Evolutionary conservation across 768 basidiomycete genomes (phyloP).

Genomic region (Mycena polygramma): DNA sequence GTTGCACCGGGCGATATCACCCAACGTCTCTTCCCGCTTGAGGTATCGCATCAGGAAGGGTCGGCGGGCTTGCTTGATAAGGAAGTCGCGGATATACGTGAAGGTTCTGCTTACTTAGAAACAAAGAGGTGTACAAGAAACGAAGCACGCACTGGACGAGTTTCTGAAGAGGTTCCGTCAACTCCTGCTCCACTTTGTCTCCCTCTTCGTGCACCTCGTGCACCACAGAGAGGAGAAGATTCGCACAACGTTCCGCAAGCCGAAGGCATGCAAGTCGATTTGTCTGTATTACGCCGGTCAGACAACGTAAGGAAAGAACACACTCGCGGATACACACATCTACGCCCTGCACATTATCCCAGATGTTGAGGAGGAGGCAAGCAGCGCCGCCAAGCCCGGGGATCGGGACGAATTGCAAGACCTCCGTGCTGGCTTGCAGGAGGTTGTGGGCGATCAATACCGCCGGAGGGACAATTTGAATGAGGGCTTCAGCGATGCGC

Average conservation of each 20-base stretch:
- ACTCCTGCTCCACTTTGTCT: slow-evolving; percentile 54
- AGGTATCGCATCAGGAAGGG: slow-evolving; percentile 80
- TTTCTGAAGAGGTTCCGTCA: slow-evolving; percentile 61
- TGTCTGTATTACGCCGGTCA: slow-evolving; percentile 51
- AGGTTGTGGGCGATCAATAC: slow-evolving; percentile 52
- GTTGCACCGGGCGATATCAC: slow-evolving; percentile 64
- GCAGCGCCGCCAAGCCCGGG: slow-evolving; percentile 64
- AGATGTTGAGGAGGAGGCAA: slow-evolving; percentile 62
- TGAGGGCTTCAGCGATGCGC: slow-evolving; percentile 48
- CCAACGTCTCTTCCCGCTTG: slow-evolving; percentile 70
- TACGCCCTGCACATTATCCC: slow-evolving; percentile 68
- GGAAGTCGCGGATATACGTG: slow-evolving; percentile 55
- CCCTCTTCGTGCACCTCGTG: slow-evolving; percentile 67
- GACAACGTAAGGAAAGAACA: slow-evolving; percentile 11
- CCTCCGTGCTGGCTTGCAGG: slow-evolving; percentile 50
- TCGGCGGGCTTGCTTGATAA: slow-evolving; percentile 64
- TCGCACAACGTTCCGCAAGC: slow-evolving; percentile 72
- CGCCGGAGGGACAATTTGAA: slow-evolving; percentile 49
- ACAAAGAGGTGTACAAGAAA: background rate
- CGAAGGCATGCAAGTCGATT: slow-evolving; percentile 75
- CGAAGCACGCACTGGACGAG: slow-evolving; percentile 55
- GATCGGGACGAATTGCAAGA: slow-evolving; percentile 63
- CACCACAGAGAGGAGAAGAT: slow-evolving; percentile 65
- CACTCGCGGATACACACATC: slow-evolving; percentile 57
- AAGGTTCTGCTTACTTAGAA: slow-evolving; percentile 39